phyloP scores from a whole-genome alignment of 345 rosid species.

The Populus alba region DNA sequence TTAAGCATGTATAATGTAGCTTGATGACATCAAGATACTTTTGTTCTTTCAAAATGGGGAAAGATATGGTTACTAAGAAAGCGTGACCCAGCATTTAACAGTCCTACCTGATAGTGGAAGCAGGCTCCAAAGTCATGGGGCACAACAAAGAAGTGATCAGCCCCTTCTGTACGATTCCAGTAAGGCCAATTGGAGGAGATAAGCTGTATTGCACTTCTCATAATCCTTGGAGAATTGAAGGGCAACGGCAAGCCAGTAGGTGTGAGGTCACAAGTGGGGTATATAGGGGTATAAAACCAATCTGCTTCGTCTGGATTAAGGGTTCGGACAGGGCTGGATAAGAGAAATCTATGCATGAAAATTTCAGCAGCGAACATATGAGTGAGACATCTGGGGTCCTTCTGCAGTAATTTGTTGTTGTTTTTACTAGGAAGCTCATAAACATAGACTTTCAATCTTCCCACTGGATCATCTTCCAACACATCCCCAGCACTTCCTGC shows the following conservation, averaged over 20 bases:
- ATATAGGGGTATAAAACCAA: conserved; percentile 91
- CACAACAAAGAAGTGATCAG: conserved; percentile 91
- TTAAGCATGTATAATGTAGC: not conserved
- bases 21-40: not conserved
- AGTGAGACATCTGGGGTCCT: conserved; percentile 88
- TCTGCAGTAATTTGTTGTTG: conserved; percentile 85
- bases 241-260: conserved; percentile 92
- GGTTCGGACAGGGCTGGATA: conserved; percentile 88
- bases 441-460: conserved; percentile 78
- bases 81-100: not conserved
- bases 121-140: conserved; percentile 98
- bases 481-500: conserved; percentile 98
- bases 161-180: conserved; percentile 93
- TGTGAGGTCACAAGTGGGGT: conserved; percentile 94
- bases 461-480: conserved; percentile 90
- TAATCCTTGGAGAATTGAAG: conserved; percentile 89
- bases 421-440: conserved; percentile 95
- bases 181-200: conserved; percentile 84
- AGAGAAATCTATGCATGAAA: conserved; percentile 83
- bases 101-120: conserved; percentile 82
- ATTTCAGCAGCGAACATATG: conserved; percentile 99
- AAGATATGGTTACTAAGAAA: not conserved
- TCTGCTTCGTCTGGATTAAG: conserved; percentile 88
- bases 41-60: not conserved
- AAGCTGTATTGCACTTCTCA: conserved; percentile 87